Conservation (phyloP, 2,329 filamentous ascomycete species). For the Sclerotiophoma versabilis region DNA sequence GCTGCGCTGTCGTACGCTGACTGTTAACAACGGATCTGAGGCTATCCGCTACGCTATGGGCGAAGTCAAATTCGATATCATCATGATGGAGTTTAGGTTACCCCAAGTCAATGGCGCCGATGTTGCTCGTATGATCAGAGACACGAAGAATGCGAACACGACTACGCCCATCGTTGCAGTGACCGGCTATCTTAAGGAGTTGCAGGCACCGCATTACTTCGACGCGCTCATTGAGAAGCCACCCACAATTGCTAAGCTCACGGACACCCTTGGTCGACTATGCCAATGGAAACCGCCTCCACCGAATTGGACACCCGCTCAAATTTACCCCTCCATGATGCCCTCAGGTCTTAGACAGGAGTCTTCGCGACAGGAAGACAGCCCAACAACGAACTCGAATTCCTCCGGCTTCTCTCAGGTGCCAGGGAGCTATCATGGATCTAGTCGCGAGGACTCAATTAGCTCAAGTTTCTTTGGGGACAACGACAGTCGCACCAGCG, state of each 20-base stretch:
- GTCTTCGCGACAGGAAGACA: slow-evolving; percentile 72
- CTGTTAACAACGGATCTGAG: slow-evolving; percentile 87
- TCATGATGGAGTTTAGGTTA: slow-evolving; percentile 96
- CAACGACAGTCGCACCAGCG: slow-evolving; percentile 74
- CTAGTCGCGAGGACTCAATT: slow-evolving; percentile 87
- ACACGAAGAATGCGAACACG: slow-evolving; percentile 93
- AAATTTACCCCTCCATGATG: slow-evolving; percentile 55
- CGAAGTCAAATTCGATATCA: slow-evolving; percentile 98
- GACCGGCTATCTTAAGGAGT: slow-evolving; percentile 96
- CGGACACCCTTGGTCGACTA: slow-evolving; percentile 82
- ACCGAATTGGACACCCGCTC: slow-evolving; percentile 59
- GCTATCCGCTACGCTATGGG: slow-evolving; percentile 93
- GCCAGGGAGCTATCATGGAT: slow-evolving; percentile 76
- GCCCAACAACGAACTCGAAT: slow-evolving; percentile 72
- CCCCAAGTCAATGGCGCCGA: slow-evolving; percentile 95
- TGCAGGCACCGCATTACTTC: slow-evolving; percentile 94
- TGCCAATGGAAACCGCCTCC: slow-evolving; percentile 92
- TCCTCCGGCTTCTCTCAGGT: slow-evolving; percentile 76
- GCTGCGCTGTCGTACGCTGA: slow-evolving; percentile 90
- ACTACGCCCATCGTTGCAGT: slow-evolving; percentile 96
- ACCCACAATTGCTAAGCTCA: slow-evolving; percentile 88
- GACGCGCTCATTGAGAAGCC: slow-evolving; percentile 96
- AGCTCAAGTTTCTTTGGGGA: slow-evolving; percentile 89
- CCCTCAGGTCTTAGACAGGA: slow-evolving; percentile 70
- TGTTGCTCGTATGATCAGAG: slow-evolving; percentile 95